Base-by-base conservation (phyloP, 331 rosid species). In the Pyracantha coccinea region DNA sequence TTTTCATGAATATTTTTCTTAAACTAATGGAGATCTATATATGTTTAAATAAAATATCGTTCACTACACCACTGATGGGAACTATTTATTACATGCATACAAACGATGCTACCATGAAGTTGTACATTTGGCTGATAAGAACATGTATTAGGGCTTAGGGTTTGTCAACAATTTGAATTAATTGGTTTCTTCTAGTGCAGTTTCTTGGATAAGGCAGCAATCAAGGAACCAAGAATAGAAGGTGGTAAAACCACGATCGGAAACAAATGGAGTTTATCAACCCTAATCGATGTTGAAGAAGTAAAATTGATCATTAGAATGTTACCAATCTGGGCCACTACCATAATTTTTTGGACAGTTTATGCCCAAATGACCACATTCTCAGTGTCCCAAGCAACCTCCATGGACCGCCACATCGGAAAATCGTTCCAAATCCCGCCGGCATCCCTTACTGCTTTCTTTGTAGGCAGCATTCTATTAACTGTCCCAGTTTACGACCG, bases 291-390 rank as follows among this genome's bases (percentile, higher is more conserved):
- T 55, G 90, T 94, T 15, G 97, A 94, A 73, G 99, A 94, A 72
- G 97, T 90, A 44, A 94, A 94, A 77, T 6, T 80, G 78, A 81
- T 94, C 5, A 12, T 92, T 45, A 81, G 93, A 78, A 90, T 94
- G 96, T 62, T 92, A n/a, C 99, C 99, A 8, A 90, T 94, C 10
- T 94, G 99, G 99, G 99, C 92, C 16, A 90, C 96, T 9, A 88
- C 89, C 20, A 84, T 94, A 19, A 80, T 94, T 64, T 94, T 92
- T 72, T 94, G 97, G 97, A 87, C 96, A 0, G 84, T 92, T 23
- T 86, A 92, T 50, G 99, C 96, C 45, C 99, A 94, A 73, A 90
- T 92, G 95, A 86, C 90, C 20, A 94, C 99, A 66, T 91, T 94
- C 81, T 92, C 97, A 3, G 99, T 92, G 31, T 90, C 99, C 6